phyloP scores from a whole-genome alignment of 2,329 filamentous ascomycete species.

The Fusarium keratoplasticum region DNA sequence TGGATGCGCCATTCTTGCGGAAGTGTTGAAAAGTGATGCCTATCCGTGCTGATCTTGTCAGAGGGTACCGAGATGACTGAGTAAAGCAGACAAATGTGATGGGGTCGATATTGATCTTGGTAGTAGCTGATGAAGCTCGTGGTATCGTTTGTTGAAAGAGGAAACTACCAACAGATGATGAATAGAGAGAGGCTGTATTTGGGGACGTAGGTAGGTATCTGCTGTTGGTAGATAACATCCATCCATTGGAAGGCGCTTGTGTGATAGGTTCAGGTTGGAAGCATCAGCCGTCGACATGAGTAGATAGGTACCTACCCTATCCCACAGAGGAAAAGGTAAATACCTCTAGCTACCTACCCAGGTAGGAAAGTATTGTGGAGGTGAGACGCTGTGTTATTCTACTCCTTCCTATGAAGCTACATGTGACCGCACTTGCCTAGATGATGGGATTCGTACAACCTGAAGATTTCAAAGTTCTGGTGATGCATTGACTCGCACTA shows the following conservation, averaged over 20 bases:
- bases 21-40: not conserved
- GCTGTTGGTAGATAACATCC: no score
- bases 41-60: not conserved
- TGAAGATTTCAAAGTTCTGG: not conserved
- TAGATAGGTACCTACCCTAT: not conserved
- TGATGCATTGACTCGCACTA: not conserved
- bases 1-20: not conserved
- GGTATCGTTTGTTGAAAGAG: not conserved
- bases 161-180: not conserved
- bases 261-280: not conserved
- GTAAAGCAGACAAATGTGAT: not conserved
- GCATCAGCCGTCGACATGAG: not conserved
- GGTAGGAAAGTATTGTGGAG: not conserved
- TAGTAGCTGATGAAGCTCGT: not conserved
- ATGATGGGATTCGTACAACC: not conserved
- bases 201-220: not conserved
- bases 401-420: not conserved
- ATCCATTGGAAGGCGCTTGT: not conserved
- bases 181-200: not conserved
- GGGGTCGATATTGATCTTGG: not conserved
- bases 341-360: not conserved
- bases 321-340: not conserved
- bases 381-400: not conserved
- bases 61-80: not conserved
- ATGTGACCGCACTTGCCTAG: not conserved